Base-by-base conservation (phyloP, 768 basidiomycete genomes). In the Tricholomella constricta region DNA sequence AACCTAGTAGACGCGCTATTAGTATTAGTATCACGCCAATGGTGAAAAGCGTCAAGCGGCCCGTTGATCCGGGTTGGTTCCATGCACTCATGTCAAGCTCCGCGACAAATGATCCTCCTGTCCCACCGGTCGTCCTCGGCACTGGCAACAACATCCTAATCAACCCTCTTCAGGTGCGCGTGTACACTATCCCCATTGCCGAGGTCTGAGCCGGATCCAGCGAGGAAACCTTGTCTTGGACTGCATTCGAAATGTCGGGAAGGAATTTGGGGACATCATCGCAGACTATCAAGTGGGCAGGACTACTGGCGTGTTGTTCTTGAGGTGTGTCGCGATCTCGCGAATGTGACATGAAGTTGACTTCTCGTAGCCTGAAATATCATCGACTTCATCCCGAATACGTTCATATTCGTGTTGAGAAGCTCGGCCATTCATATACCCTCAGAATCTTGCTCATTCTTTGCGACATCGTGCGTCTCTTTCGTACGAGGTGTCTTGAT, bases 311-410 rank as follows among this genome's bases (percentile, higher is more conserved):
- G 89, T 95, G 9, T 71, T 99, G 20, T 99, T 89, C 66, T 80
- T 99, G 49, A 96, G 94, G 97, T 89, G 51, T 60, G 61, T 32
- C 23, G 8, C 23, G 20, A 31, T 43, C 31, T 25, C 29, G 23
- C 55, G 49, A 23, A 40, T 19, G 31, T 42, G 1, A 14, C 20
- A 20, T 11, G 27, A 17, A 9, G 17, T 46, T 41, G 19, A 52
- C 15, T 15, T 19, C 8, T 8, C 27, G 17, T 55, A 98, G 97
- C 65, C 68, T 98, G 59, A 89, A 85, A 63, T 98, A 98, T 61
- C 95, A 98, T 63, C 89, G 95, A 45, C 81, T 99, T 12, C 97
- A 98, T 69, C 97, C 97, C 12, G 97, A 98, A 69, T 99, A 99
- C 67, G 87, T 99, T 51, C 91, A 93, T 67, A 81, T 82, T 45